These are phyloP conservation scores for Scutellaria minor DNA, from an alignment of 257 asterid species.

Conservation along the genomic window DNA sequence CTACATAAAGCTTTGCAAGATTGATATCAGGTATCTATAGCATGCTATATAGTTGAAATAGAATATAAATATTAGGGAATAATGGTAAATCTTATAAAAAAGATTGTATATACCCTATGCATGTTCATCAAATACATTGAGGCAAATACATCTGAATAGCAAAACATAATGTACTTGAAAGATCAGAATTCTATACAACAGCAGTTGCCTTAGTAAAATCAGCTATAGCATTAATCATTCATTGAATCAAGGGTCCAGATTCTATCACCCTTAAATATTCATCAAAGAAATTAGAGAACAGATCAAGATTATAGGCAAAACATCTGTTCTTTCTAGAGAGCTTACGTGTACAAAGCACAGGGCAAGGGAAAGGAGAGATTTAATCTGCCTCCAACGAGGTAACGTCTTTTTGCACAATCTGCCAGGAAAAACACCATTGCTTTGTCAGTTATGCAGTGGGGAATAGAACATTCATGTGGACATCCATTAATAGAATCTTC, in stretches of 20 bases:
- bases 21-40: too few species aligned
- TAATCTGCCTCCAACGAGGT: slow-evolving; percentile 48
- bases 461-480: slow-evolving; percentile 12
- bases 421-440: slow-evolving; percentile 36
- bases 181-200: background rate
- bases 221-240: slow-evolving; percentile 1
- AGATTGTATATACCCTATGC: too few species aligned
- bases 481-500: background rate
- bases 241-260: background rate
- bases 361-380: slow-evolving; percentile 9
- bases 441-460: slow-evolving; percentile 11
- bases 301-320: slow-evolving; percentile 12
- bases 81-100: too few species aligned
- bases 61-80: too few species aligned
- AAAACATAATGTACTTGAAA: slow-evolving; percentile 18
- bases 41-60: too few species aligned
- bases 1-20: too few species aligned
- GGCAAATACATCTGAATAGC: background rate
- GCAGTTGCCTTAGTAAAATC: background rate
- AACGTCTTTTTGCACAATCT: slow-evolving; percentile 78
- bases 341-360: slow-evolving; percentile 24
- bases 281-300: background rate
- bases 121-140: too few species aligned
- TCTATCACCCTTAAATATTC: background rate
- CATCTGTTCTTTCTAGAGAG: background rate